These are phyloP conservation scores for Citrus inodora DNA, from an alignment of 345 rosid genomes.

Conservation along the genomic window DNA sequence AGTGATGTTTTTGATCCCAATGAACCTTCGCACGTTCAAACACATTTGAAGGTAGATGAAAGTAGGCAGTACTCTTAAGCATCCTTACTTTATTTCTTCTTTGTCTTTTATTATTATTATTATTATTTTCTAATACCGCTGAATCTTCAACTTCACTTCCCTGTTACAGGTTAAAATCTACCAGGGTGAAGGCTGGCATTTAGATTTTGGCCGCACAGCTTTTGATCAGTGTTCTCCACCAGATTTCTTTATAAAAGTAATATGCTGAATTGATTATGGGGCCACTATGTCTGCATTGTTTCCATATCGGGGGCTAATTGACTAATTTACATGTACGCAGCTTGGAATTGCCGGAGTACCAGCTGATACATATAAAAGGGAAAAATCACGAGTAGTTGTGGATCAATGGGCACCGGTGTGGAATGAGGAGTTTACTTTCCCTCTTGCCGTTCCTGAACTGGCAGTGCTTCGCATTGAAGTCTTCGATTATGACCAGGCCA, in stretches of 20 bases:
- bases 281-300: not conserved
- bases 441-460: constrained; percentile 42
- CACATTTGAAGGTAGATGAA: constrained; percentile 46
- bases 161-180: constrained; percentile 56
- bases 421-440: constrained; percentile 48
- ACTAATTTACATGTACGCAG: constrained; percentile 26
- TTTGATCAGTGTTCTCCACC: constrained; percentile 87
- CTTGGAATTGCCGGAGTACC: constrained; percentile 53
- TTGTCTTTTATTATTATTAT: too few relatives aligned
- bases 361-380: constrained; percentile 21
- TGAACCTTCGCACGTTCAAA: constrained; percentile 32
- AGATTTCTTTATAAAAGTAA: constrained; percentile 70
- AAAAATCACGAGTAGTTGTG: constrained; percentile 19
- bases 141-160: constrained; percentile 2
- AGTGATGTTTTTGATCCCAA: constrained; percentile 49
- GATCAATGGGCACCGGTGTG: constrained; percentile 47
- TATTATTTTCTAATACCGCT: not conserved
- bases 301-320: not conserved
- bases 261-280: not conserved
- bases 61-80: not conserved
- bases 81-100: not conserved
- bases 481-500: constrained; percentile 35
- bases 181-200: constrained; percentile 84
- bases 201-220: constrained; percentile 59
- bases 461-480: constrained; percentile 54